A percentile compares a stretch with the other conserved stretches of the same genome.
Conservation (phyloP, 768 basidiomycete genomes). For the Leccinellum rugosiceps region DNA sequence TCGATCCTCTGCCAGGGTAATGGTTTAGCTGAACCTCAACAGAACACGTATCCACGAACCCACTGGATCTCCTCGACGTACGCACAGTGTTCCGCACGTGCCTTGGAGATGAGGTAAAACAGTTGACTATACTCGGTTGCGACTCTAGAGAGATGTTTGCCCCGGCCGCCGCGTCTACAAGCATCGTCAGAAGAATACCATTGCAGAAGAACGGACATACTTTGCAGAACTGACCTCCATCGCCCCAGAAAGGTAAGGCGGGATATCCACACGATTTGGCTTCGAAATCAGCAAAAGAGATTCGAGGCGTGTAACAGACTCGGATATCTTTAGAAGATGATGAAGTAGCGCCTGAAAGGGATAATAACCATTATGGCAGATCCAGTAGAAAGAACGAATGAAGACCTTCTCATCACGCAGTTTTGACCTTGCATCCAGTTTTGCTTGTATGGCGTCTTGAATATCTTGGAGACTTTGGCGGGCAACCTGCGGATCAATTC, state of each 20-base stretch:
- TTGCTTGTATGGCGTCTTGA: conserved; percentile 73
- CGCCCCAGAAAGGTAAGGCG: conserved; percentile 28
- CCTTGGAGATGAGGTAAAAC: conserved; percentile 85
- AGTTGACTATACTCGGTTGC: conserved; percentile 92
- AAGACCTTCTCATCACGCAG: conserved; percentile 81
- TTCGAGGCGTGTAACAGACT: conserved; percentile 86
- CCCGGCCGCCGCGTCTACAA: conserved; percentile 58
- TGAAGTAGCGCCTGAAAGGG: conserved; percentile 70
- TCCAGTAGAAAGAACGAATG: background rate
- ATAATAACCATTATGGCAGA: conserved; percentile 4
- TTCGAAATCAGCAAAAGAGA: conserved; percentile 69
- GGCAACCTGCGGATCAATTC: conserved; percentile 42
- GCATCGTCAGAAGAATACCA: conserved; percentile 1
- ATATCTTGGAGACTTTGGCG: conserved; percentile 60
- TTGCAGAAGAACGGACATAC: conserved; percentile 11
- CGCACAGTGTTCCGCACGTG: conserved; percentile 67
- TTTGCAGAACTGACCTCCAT: conserved; percentile 37
- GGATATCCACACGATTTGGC: conserved; percentile 35
- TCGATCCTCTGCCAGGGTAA: conserved; percentile 64
- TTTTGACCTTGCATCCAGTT: conserved; percentile 67
- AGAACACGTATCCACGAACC: conserved; percentile 47
- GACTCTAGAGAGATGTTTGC: conserved; percentile 80
- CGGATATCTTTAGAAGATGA: conserved; percentile 87
- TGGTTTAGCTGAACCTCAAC: conserved; percentile 6
- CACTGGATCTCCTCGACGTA: conserved; percentile 84